phyloP scores from a whole-genome alignment of 1,139 yeast species.

The Kluyveromyces marxianus region DNA sequence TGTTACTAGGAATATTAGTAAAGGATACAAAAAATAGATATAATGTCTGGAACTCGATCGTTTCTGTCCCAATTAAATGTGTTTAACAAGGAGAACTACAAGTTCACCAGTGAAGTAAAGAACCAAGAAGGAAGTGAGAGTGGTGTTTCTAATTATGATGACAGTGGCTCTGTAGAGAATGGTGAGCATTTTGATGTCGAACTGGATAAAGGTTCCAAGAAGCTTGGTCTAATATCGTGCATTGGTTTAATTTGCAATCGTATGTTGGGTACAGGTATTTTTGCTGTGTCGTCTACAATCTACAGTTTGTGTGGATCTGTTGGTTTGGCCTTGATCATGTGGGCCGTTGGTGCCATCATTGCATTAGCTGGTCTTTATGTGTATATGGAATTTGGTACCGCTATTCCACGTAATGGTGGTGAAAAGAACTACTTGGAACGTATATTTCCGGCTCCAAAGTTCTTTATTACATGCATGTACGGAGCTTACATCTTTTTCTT shows the following conservation, averaged over 20 bases:
- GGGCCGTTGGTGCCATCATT: constrained; percentile 72
- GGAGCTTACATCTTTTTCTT: constrained; percentile 68
- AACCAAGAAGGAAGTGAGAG: not conserved
- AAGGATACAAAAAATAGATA: not conserved
- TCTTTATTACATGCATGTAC: constrained; percentile 65
- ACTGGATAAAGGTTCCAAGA: constrained; percentile 46
- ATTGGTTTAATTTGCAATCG: constrained; percentile 65
- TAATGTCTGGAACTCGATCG: constrained; percentile 14
- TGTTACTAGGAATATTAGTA: too few species aligned
- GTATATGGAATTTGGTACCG: constrained; percentile 79
- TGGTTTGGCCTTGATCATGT: constrained; percentile 62
- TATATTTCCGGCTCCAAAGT: constrained; percentile 60
- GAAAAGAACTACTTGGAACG: constrained; percentile 78
- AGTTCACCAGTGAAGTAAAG: constrained; percentile 6
- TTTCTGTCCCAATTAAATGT: constrained; percentile 24
- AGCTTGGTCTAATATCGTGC: constrained; percentile 62
- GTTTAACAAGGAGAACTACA: constrained; percentile 25
- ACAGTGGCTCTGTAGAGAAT: constrained; percentile 20
- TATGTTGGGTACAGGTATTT: constrained; percentile 85
- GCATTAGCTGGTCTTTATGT: constrained; percentile 70
- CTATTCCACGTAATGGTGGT: constrained; percentile 82
- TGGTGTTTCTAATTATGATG: constrained; percentile 11
- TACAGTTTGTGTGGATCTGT: constrained; percentile 60
- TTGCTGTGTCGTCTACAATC: constrained; percentile 78
- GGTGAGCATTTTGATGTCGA: constrained; percentile 31